Base-by-base conservation (phyloP, 768 basidiomycete genomes). In the Hygrocybe coccinea region DNA sequence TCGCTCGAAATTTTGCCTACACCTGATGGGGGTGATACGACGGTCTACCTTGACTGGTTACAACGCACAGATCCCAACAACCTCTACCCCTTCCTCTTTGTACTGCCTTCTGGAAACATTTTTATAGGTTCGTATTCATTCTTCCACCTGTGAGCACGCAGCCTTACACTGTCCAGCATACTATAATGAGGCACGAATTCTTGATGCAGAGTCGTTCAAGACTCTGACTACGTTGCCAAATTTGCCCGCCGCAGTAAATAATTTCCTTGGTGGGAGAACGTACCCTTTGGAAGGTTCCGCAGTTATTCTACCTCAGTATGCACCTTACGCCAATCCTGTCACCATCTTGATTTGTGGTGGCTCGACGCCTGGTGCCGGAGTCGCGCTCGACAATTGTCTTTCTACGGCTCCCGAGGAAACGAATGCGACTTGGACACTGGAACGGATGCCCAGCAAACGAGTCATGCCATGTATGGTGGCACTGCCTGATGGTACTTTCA, bases 131-230 rank as follows among this genome's bases (percentile, higher is more conserved):
- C 48, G 80, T 70, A 11, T 33, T 46, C 36, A n/a, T 45, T 9
- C 38, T 8, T 3, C 3, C 24, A 44, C 39, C 43, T 17, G 37
- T 14, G 15, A 21, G 14, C 8, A 21, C 24, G 24, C 10, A 19
- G 33, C 48, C 50, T 29, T 52, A 36, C 3, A 10, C 44, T 24
- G 14, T 36, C 15, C 56, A 89, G 87, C 76, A 0, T 90, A 91
- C 63, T 90, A 83, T 71, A 91, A 91, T 58, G 86, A 91, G 67
- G 89, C 89, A 0, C 83, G 89, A 14, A 80, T 91, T 57, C 72
- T 91, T 24, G 79, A 91, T 55, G 82, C 85, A 0, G 72, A 65
- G 10, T 86, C 80, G 1, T 89, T 91, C 59, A 68, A 75, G 19
- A 90, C 89, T 0, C 67, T 83, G 52, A 69, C 69, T 5, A 69